These are phyloP conservation scores for Brassica hybrid DNA, from an alignment of 441 rosid species.

Conservation along the genomic window DNA sequence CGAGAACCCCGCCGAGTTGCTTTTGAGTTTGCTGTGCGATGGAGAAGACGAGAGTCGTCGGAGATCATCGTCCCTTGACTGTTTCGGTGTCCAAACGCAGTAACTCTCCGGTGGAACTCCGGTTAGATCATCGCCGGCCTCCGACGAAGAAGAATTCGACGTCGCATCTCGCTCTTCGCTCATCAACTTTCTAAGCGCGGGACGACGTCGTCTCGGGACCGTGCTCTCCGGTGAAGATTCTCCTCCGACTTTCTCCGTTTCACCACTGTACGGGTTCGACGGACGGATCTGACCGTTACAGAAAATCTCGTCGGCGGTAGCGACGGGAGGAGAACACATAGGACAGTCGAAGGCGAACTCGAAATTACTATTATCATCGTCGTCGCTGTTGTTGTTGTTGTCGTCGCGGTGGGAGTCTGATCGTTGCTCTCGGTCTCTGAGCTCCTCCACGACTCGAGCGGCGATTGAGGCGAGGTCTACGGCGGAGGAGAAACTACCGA, in stretches of 20 bases:
- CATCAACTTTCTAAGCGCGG: slow-evolving; percentile 56
- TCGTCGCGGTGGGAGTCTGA: slow-evolving; percentile 24
- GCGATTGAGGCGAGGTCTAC: slow-evolving; percentile 71
- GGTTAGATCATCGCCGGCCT: slow-evolving; percentile 64
- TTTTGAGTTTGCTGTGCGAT: slow-evolving; percentile 57
- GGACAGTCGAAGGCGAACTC: slow-evolving; percentile 64
- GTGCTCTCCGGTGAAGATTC: slow-evolving; percentile 4
- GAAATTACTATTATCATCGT: slow-evolving; percentile 49
- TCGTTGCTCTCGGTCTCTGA: slow-evolving; percentile 42
- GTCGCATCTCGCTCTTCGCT: slow-evolving; percentile 53
- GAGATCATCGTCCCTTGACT: slow-evolving; percentile 14
- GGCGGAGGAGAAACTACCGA: slow-evolving; percentile 59
- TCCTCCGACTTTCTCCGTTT: not conserved
- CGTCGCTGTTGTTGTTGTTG: not conserved
- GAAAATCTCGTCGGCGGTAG: slow-evolving; percentile 85
- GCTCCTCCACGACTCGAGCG: slow-evolving; percentile 70
- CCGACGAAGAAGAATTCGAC: slow-evolving; percentile 54
- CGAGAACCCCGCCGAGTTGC: slow-evolving; percentile 71
- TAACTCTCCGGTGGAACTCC: slow-evolving; percentile 58
- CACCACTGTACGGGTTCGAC: slow-evolving; percentile 53
- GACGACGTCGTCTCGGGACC: slow-evolving; percentile 33
- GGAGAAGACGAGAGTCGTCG: slow-evolving; percentile 27
- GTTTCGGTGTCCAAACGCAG: slow-evolving; percentile 73
- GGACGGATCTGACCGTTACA: slow-evolving; percentile 83
- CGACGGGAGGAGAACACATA: slow-evolving; percentile 45